A percentile compares a stretch with the other conserved stretches of the same genome.
phyloP scores from a whole-genome alignment of 2,329 filamentous ascomycete genomes.

The Apiospora kogelbergensis region DNA sequence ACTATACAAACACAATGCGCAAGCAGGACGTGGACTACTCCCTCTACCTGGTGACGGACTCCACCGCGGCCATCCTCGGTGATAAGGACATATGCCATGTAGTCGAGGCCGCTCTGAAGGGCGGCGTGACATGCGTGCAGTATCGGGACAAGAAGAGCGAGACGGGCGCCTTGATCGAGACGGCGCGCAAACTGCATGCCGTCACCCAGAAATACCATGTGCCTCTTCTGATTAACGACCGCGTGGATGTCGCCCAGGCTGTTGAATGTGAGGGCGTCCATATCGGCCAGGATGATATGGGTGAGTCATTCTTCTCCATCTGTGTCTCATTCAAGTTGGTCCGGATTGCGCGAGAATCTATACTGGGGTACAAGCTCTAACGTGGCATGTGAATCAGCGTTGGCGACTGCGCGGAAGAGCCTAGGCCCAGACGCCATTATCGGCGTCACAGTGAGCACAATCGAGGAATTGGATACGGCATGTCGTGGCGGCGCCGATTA shows the following conservation, averaged over 20 bases:
- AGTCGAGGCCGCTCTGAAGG: slow-evolving; percentile 72
- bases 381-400: slow-evolving; percentile 38
- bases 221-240: slow-evolving; percentile 89
- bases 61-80: slow-evolving; percentile 80
- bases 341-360: too few species aligned
- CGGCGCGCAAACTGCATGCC: slow-evolving; percentile 67
- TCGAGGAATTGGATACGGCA: slow-evolving; percentile 71
- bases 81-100: slow-evolving; percentile 67
- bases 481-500: slow-evolving; percentile 82
- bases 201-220: slow-evolving; percentile 68
- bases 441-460: slow-evolving; percentile 78
- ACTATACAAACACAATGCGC: slow-evolving; percentile 24
- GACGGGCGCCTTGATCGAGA: slow-evolving; percentile 69
- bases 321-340: background rate
- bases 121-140: slow-evolving; percentile 84
- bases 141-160: slow-evolving; percentile 86
- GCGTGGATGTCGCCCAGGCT: slow-evolving; percentile 84
- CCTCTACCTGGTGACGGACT: slow-evolving; percentile 91
- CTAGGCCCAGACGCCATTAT: slow-evolving; percentile 80
- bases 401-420: slow-evolving; percentile 66
- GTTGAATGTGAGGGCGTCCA: slow-evolving; percentile 90
- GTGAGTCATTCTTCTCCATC: slow-evolving; percentile 41
- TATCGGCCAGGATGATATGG: slow-evolving; percentile 91
- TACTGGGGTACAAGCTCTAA: slow-evolving; percentile 10
- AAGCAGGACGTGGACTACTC: slow-evolving; percentile 66